These are phyloP conservation scores for Ceratocystis eucalypticola DNA, from an alignment of 2,329 filamentous ascomycete species.

Conservation along the genomic window DNA sequence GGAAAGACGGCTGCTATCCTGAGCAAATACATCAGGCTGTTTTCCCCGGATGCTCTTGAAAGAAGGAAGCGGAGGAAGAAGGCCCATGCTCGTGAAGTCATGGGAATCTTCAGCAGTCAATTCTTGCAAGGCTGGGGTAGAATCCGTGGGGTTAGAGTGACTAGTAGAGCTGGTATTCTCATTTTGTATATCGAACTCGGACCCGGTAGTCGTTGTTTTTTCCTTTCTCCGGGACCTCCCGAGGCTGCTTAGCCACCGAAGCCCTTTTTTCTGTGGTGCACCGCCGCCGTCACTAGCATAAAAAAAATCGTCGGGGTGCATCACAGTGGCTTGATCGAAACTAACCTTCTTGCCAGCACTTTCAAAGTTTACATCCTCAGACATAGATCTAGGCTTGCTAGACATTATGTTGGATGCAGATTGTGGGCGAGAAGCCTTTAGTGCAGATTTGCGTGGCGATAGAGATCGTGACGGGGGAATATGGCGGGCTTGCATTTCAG, in stretches of 20 bases:
- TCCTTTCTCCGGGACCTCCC: constrained; percentile 9
- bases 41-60: neutral
- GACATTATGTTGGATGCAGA: neutral
- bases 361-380: constrained; percentile 9
- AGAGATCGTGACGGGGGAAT: constrained; percentile 53
- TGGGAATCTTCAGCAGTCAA: constrained; percentile 7
- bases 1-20: neutral
- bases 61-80: constrained; percentile 3
- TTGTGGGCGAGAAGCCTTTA: constrained; percentile 36
- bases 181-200: constrained; percentile 4
- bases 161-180: neutral
- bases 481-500: constrained; percentile 17
- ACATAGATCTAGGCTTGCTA: constrained; percentile 4
- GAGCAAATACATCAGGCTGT: neutral
- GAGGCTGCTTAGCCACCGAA: constrained; percentile 10
- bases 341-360: constrained; percentile 15
- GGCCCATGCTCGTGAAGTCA: constrained; percentile 13
- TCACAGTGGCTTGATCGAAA: constrained; percentile 15
- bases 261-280: constrained; percentile 13
- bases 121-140: constrained; percentile 1
- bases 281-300: constrained; percentile 12
- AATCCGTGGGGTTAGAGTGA: neutral
- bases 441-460: constrained; percentile 63
- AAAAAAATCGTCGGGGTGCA: constrained; percentile 10
- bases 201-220: neutral